Conservation (phyloP, 768 basidiomycete genomes). For the Naganishia randhawae region DNA sequence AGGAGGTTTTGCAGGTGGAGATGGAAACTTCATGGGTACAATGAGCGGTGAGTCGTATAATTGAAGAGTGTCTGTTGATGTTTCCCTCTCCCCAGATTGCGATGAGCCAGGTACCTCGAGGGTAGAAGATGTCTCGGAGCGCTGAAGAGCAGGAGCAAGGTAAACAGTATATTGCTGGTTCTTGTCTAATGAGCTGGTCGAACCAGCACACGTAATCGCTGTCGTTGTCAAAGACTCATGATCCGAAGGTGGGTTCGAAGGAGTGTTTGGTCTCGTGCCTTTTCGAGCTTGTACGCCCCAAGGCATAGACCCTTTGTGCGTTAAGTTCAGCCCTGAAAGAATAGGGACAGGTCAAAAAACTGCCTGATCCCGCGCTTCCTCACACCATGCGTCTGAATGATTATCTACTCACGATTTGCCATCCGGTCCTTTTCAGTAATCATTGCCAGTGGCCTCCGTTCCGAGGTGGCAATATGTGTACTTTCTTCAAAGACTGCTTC, state of each 20-base stretch:
- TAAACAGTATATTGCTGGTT: background rate
- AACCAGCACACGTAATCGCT: background rate
- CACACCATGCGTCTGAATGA: no score
- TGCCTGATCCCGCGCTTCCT: no score
- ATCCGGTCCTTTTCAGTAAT: background rate
- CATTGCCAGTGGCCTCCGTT: background rate
- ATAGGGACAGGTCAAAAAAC: background rate
- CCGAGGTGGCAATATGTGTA: background rate
- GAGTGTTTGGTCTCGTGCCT: constrained; percentile 8
- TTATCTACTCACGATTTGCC: background rate
- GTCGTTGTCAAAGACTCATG: constrained; percentile 4
- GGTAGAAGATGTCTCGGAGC: background rate
- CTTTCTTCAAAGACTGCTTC: background rate
- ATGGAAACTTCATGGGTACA: constrained; percentile 1
- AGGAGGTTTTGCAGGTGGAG: background rate
- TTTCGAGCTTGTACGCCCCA: constrained; percentile 18
- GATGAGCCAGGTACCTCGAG: background rate
- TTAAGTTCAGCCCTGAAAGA: background rate
- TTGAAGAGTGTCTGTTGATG: background rate
- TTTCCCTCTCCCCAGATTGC: background rate
- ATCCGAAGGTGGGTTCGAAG: background rate
- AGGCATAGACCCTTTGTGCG: constrained; percentile 4
- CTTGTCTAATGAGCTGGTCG: constrained; percentile 1
- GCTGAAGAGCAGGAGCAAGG: background rate
- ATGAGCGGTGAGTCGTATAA: background rate